These are phyloP conservation scores for Fusarium nodosum DNA, from an alignment of 2,329 filamentous ascomycete species.

Conservation along the genomic window DNA sequence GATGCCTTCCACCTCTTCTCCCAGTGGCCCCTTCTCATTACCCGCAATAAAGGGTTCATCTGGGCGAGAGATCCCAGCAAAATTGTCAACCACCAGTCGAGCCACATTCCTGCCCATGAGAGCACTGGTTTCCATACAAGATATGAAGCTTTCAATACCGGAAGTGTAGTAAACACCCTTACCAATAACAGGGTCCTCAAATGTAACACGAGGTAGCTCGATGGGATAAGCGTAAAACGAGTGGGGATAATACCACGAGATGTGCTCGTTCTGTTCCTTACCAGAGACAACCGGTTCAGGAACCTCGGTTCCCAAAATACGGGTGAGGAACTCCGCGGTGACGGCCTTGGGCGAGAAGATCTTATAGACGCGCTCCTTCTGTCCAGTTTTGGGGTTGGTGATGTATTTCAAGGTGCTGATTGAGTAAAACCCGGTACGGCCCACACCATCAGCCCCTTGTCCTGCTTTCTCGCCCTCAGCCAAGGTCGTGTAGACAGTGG, in stretches of 20 bases:
- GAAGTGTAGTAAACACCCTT: conserved; percentile 77
- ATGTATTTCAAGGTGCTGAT: conserved; percentile 79
- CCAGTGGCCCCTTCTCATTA: conserved; percentile 5
- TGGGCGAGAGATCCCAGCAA: conserved; percentile 47
- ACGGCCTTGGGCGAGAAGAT: conserved; percentile 71
- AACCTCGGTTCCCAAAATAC: conserved; percentile 64
- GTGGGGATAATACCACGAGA: conserved; percentile 84
- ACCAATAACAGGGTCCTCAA: conserved; percentile 82
- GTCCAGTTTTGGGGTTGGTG: conserved; percentile 69
- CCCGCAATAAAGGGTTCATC: conserved; percentile 9
- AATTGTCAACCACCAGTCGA: conserved; percentile 75
- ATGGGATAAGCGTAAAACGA: conserved; percentile 89
- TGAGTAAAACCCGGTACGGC: conserved; percentile 85
- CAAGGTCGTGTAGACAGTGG: conserved; percentile 86
- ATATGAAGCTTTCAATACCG: conserved; percentile 92
- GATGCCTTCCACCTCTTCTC: conserved; percentile 20
- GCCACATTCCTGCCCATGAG: conserved; percentile 92
- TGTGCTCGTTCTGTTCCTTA: conserved; percentile 54
- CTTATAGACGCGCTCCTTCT: conserved; percentile 73
- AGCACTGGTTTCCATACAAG: conserved; percentile 96
- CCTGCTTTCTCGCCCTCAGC: conserved; percentile 67
- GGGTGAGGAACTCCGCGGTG: conserved; percentile 66
- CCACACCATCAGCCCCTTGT: conserved; percentile 70
- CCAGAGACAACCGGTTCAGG: conserved; percentile 57
- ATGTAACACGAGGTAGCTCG: conserved; percentile 85